Percentiles rank a stretch among this genome's conserved stretches.
Evolutionary conservation across 139 green algal genomes (phyloP).

Genomic region (Micractinium conductrix): DNA sequence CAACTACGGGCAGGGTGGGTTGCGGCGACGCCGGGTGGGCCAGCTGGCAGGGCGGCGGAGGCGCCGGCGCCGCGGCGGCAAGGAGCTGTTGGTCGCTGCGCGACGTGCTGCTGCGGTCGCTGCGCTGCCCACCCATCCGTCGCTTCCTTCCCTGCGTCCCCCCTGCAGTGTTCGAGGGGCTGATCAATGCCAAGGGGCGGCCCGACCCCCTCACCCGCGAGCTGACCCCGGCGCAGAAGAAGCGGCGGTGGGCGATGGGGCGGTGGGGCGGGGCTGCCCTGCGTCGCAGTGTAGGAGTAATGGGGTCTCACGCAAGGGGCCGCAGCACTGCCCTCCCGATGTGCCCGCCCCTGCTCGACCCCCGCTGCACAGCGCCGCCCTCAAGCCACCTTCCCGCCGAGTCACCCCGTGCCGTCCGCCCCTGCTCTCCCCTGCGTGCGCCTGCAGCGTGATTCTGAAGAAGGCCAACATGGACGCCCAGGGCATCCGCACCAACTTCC

Average conservation of each 20-base stretch:
- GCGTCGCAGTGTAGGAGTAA: too few species aligned
- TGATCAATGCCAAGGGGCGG: conserved; percentile 43
- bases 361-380: neutral
- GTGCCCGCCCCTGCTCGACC: neutral
- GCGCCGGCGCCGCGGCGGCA: too few species aligned
- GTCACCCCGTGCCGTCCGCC: neutral
- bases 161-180: conserved; percentile 58
- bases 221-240: conserved; percentile 85
- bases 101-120: too few species aligned
- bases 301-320: too few species aligned
- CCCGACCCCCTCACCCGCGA: conserved; percentile 41
- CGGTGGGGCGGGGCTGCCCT: too few species aligned
- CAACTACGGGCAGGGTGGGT: conserved; percentile 90
- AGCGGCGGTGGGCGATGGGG: conserved; percentile 61
- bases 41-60: too few species aligned
- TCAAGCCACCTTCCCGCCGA: neutral
- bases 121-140: too few species aligned
- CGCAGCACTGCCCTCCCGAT: too few species aligned
- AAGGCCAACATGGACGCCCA: conserved; percentile 81
- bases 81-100: too few species aligned
- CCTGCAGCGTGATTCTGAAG: conserved; percentile 84
- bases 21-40: too few species aligned
- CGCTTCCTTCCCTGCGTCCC: too few species aligned
- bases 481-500: conserved; percentile 76
- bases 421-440: neutral